phyloP scores from a whole-genome alignment of 2,329 filamentous ascomycete genomes.

The Sporothrix pseudoabietina region DNA sequence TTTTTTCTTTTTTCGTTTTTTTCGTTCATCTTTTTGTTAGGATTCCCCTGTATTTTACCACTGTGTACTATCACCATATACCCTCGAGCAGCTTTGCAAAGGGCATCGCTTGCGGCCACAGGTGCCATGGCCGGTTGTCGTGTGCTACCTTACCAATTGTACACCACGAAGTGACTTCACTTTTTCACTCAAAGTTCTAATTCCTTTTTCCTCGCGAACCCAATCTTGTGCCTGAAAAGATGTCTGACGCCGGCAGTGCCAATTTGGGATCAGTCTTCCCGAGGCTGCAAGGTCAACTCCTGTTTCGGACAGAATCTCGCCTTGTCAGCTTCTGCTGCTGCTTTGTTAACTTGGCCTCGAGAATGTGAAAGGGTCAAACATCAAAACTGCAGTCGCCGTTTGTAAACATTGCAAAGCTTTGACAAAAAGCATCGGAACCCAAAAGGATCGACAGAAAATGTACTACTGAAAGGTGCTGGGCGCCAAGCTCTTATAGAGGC shows the following conservation, averaged over 20 bases:
- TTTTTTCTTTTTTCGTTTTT: not conserved
- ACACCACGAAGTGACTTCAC: not conserved
- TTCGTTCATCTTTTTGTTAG: not conserved
- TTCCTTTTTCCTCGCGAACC: not conserved
- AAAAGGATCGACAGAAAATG: not conserved
- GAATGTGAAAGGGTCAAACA: no score
- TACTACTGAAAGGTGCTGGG: not conserved
- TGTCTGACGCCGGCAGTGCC: not conserved
- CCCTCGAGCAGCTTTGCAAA: not conserved
- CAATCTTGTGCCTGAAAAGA: not conserved
- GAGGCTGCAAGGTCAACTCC: not conserved
- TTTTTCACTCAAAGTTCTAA: not conserved
- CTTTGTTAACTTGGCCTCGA: not conserved
- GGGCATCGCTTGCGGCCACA: not conserved
- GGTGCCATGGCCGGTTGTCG: not conserved
- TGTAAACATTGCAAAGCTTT: constrained; percentile 11
- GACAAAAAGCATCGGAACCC: not conserved
- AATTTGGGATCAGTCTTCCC: not conserved
- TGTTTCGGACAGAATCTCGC: not conserved
- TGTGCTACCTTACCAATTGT: not conserved
- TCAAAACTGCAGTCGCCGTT: not conserved
- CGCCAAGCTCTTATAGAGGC: not conserved
- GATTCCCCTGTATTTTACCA: constrained; percentile 17
- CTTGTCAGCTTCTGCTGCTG: not conserved
- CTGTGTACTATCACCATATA: constrained; percentile 4